phyloP scores from a whole-genome alignment of 192 early-diverging fungal species.

The Dimargaris cristalligena region DNA sequence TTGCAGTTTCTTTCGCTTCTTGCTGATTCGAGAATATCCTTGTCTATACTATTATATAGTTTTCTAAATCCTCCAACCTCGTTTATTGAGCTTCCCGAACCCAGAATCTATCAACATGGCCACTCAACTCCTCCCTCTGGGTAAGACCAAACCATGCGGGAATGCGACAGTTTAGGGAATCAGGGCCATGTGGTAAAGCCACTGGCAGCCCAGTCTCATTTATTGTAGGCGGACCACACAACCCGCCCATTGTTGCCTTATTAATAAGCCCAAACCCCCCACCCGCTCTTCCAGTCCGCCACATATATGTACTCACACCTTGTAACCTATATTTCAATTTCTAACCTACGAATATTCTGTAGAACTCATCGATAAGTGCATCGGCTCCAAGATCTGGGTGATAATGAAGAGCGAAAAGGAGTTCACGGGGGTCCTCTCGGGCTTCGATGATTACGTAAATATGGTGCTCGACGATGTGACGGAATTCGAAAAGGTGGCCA shows the following conservation, averaged over 20 bases:
- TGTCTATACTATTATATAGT: neutral
- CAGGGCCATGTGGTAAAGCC: neutral
- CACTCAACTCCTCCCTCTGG: slow-evolving; percentile 30
- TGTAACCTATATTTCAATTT: neutral
- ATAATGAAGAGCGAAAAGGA: slow-evolving; percentile 95
- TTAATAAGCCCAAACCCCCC: neutral
- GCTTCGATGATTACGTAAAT: slow-evolving; percentile 99
- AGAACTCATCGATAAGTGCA: slow-evolving; percentile 98
- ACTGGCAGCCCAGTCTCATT: neutral
- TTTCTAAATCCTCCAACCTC: neutral
- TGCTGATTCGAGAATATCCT: neutral
- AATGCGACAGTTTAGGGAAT: neutral
- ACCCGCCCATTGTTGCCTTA: neutral
- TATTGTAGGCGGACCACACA: neutral
- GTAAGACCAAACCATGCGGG: slow-evolving; percentile 13
- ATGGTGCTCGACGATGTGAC: slow-evolving; percentile 97
- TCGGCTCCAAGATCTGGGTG: slow-evolving; percentile 93
- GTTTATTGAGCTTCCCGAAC: neutral
- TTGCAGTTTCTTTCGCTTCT: neutral
- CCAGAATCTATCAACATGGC: slow-evolving; percentile 26
- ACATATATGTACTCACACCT: neutral
- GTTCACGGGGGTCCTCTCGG: slow-evolving; percentile 85
- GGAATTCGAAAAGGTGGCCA: slow-evolving; percentile 58
- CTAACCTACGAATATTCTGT: slow-evolving; percentile 4
- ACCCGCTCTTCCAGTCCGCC: neutral